Evolutionary conservation across 352 stramenopile species (phyloP).

Genomic region (Phytopythium litorale): DNA sequence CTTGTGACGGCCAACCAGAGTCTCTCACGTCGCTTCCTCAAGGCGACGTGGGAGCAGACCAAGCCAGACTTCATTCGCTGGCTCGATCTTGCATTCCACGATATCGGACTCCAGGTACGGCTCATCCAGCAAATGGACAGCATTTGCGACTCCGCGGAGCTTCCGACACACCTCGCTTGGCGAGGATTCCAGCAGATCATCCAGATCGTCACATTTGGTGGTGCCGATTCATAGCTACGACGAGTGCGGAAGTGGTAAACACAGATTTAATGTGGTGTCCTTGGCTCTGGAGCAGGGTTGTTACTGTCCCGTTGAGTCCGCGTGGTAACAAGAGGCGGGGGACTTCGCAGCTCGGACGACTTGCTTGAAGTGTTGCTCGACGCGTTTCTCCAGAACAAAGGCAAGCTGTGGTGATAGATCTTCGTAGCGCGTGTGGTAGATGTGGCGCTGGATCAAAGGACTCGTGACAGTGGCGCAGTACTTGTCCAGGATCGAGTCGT

Average conservation of each 20-base stretch:
- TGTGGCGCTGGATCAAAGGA: slow-evolving; percentile 66
- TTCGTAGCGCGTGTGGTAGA: slow-evolving; percentile 53
- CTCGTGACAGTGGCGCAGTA: slow-evolving; percentile 75
- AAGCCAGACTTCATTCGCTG: slow-evolving; percentile 39
- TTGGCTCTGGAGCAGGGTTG: not conserved
- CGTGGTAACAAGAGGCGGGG: not conserved
- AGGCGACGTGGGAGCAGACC: slow-evolving; percentile 35
- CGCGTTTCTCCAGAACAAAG: slow-evolving; percentile 66
- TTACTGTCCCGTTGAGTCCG: not conserved
- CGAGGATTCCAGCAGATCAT: slow-evolving; percentile 36
- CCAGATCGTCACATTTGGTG: slow-evolving; percentile 22
- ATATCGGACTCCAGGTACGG: slow-evolving; percentile 37
- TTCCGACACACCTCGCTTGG: slow-evolving; percentile 16
- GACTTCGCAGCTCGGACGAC: slow-evolving; percentile 7
- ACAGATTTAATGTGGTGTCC: not conserved
- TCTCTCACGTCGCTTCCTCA: slow-evolving; percentile 32
- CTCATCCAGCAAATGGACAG: slow-evolving; percentile 47
- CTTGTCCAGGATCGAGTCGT: slow-evolving; percentile 81
- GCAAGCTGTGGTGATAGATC: slow-evolving; percentile 71
- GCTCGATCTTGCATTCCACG: slow-evolving; percentile 32
- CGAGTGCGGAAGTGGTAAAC: not conserved
- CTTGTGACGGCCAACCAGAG: slow-evolving; percentile 20
- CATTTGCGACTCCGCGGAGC: slow-evolving; percentile 9
- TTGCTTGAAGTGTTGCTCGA: slow-evolving; percentile 53
- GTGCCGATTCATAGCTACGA: slow-evolving; percentile 9